phyloP scores from a whole-genome alignment of 371 early-diverging fungal species.

The Syncephalastrum contaminatum region DNA sequence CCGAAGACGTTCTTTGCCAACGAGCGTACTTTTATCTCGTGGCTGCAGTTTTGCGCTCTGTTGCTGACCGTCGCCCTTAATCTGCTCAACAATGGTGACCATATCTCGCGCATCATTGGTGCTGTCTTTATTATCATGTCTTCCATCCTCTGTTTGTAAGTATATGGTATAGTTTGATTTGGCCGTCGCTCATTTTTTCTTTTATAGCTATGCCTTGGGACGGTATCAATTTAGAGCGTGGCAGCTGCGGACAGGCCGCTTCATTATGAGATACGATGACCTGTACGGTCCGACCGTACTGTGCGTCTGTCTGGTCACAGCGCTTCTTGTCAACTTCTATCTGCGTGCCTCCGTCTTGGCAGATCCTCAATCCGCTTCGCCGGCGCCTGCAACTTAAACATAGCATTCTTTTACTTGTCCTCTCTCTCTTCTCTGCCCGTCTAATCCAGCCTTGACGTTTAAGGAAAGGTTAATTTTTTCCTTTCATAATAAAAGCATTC shows the following conservation, averaged over 20 bases:
- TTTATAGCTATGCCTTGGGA: slow-evolving; percentile 31
- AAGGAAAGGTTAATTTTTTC: too few species aligned
- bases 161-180: background rate
- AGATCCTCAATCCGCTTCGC: background rate
- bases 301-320: slow-evolving; percentile 24
- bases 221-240: slow-evolving; percentile 40
- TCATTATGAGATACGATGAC: slow-evolving; percentile 24
- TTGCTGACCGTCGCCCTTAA: slow-evolving; percentile 78
- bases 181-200: background rate
- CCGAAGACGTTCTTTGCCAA: slow-evolving; percentile 96
- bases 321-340: slow-evolving; percentile 34
- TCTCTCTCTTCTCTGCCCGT: too few species aligned
- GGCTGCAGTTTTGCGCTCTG: slow-evolving; percentile 81
- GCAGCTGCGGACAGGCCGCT: slow-evolving; percentile 31
- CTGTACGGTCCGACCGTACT: slow-evolving; percentile 26
- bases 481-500: too few species aligned
- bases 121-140: slow-evolving; percentile 41
- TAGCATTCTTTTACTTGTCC: too few species aligned
- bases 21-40: slow-evolving; percentile 90
- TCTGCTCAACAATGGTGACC: slow-evolving; percentile 75
- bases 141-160: slow-evolving; percentile 32
- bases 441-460: too few species aligned
- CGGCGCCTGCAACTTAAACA: too few species aligned
- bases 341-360: slow-evolving; percentile 24
- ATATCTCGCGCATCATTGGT: slow-evolving; percentile 40